Evolutionary conservation across 2,329 filamentous ascomycete species (phyloP).

Genomic region (Xylariaceae sp.): DNA sequence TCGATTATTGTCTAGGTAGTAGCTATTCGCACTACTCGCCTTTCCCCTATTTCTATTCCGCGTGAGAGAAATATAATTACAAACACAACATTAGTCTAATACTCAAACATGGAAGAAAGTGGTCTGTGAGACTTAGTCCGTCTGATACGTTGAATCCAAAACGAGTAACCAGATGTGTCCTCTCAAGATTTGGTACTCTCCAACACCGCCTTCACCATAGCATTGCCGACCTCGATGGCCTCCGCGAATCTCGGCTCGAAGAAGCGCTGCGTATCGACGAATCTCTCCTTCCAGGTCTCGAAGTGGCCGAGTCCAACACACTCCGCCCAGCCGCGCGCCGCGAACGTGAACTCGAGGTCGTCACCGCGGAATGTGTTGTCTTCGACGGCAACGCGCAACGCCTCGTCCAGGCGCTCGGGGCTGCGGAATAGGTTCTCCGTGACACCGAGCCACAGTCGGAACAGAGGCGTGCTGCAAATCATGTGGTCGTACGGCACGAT

Average conservation of each 20-base stretch:
- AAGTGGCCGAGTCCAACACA: slow-evolving; percentile 89
- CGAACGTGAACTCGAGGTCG: slow-evolving; percentile 96
- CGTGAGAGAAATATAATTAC: too few relatives aligned
- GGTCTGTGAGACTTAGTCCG: neutral
- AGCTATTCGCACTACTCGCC: too few relatives aligned
- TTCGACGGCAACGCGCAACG: slow-evolving; percentile 77
- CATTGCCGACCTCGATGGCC: slow-evolving; percentile 81
- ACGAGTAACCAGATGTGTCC: neutral
- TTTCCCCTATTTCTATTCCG: too few relatives aligned
- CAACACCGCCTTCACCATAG: slow-evolving; percentile 95
- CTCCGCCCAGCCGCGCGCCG: slow-evolving; percentile 91
- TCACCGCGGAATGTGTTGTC: slow-evolving; percentile 92
- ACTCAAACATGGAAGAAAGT: too few relatives aligned
- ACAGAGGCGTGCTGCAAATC: slow-evolving; percentile 97
- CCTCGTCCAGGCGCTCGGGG: slow-evolving; percentile 71
- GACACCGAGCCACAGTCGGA: slow-evolving; percentile 94
- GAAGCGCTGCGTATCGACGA: slow-evolving; percentile 83
- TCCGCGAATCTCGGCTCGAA: slow-evolving; percentile 87
- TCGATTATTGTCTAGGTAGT: too few relatives aligned
- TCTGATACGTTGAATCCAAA: neutral
- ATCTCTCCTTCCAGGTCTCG: slow-evolving; percentile 85
- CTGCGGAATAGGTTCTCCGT: slow-evolving; percentile 93
- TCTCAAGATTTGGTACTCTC: slow-evolving; percentile 59
- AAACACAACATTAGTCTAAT: too few relatives aligned
- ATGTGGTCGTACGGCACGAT: slow-evolving; percentile 99